Conservation (phyloP, 179 eudicot genomes). For the Monotropa hypopitys region DNA sequence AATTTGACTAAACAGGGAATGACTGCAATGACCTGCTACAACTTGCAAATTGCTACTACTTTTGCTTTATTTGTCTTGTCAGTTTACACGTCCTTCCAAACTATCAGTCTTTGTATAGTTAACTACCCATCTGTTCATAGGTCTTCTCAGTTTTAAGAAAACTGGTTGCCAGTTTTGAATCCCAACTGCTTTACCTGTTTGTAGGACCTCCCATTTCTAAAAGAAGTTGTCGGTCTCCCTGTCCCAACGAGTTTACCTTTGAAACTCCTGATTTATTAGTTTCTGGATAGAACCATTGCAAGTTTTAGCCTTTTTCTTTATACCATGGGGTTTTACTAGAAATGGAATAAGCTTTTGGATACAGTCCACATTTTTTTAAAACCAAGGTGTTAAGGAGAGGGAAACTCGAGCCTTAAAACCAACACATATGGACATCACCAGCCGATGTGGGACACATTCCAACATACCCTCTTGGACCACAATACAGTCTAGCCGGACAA, state of each 20-base stretch:
- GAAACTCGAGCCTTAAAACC: too few species aligned
- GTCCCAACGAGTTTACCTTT: not conserved
- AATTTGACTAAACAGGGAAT: not conserved
- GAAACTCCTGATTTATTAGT: not conserved
- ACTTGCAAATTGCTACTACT: not conserved
- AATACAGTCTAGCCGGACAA: too few species aligned
- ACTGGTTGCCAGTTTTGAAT: not conserved
- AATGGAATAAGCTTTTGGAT: not conserved
- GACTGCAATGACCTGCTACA: not conserved
- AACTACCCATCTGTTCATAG: not conserved
- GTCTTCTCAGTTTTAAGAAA: not conserved
- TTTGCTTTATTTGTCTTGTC: not conserved
- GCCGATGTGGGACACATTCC: too few species aligned
- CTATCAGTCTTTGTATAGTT: not conserved
- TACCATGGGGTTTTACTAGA: not conserved
- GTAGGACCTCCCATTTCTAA: not conserved
- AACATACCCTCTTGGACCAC: too few species aligned
- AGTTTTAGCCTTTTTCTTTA: not conserved
- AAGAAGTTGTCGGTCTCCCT: not conserved
- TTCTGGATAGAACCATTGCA: not conserved
- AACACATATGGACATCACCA: too few species aligned
- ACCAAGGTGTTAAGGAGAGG: too few species aligned
- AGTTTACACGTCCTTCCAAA: not conserved
- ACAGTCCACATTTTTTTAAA: too few species aligned
- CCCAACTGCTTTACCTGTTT: not conserved